These are phyloP conservation scores for Patellaria atrata DNA, from an alignment of 495 filamentous ascomycete species.

Conservation along the genomic window DNA sequence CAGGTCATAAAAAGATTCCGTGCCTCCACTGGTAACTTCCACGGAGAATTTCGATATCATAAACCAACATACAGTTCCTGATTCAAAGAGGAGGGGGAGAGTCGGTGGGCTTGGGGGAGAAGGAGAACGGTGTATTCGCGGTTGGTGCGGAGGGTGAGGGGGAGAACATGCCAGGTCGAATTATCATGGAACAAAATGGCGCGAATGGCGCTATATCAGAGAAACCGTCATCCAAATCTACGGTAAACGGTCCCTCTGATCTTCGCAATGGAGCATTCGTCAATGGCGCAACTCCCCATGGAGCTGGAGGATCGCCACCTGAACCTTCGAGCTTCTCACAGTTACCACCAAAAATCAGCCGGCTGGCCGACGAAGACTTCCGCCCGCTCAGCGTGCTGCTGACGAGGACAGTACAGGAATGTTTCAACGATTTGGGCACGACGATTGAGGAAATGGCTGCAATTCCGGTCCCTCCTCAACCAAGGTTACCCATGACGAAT, in stretches of 20 bases:
- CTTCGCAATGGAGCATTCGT: neutral
- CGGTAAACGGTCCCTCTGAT: constrained; percentile 1
- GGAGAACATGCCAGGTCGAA: constrained; percentile 27
- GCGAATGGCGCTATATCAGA: constrained; percentile 14
- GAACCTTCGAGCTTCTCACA: constrained; percentile 10
- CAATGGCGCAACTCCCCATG: constrained; percentile 7
- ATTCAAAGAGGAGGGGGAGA: constrained; percentile 6
- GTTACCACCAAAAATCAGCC: constrained; percentile 55
- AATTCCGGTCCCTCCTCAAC: constrained; percentile 32
- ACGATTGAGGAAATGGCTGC: constrained; percentile 55
- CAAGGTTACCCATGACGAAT: constrained; percentile 22
- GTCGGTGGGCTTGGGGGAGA: constrained; percentile 11
- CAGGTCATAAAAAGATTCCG: too few relatives aligned
- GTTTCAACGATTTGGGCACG: constrained; percentile 59
- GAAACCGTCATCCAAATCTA: too few relatives aligned
- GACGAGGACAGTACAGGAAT: constrained; percentile 63
- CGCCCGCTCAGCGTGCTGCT: constrained; percentile 56
- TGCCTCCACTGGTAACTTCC: too few relatives aligned
- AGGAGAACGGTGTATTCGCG: constrained; percentile 14
- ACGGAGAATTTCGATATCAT: too few relatives aligned
- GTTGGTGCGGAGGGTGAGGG: constrained; percentile 5
- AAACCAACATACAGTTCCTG: constrained; percentile 8
- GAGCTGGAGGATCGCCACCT: constrained; percentile 1
- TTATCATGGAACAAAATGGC: constrained; percentile 24
- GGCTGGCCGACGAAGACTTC: constrained; percentile 58